Percentiles rank a stretch among this genome's conserved stretches.
These are phyloP conservation scores for Cyathus striatus DNA, from an alignment of 768 basidiomycete genomes.

Conservation along the genomic window DNA sequence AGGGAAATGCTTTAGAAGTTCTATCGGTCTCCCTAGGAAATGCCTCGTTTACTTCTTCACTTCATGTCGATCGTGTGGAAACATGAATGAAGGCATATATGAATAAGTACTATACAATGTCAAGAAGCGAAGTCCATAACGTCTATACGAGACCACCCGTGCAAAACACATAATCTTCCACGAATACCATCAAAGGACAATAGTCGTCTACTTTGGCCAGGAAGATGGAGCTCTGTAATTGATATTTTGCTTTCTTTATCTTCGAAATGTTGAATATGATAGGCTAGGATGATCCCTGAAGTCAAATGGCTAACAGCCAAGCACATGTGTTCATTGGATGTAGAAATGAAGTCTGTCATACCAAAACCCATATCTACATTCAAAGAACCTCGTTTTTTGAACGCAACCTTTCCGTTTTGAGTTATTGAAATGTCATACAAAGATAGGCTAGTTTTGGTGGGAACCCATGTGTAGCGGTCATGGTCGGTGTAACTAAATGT, in stretches of 20 bases:
- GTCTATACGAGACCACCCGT: conserved; percentile 16
- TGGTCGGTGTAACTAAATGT: no score
- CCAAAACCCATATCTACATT: conserved; percentile 13
- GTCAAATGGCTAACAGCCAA: conserved; percentile 16
- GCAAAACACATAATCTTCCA: conserved; percentile 16
- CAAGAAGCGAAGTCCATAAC: conserved; percentile 13
- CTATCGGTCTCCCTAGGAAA: no score
- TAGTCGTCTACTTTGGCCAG: conserved; percentile 14
- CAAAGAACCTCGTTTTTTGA: conserved; percentile 7
- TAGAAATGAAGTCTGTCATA: conserved; percentile 10
- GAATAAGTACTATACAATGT: not conserved
- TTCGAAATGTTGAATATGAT: conserved; percentile 11
- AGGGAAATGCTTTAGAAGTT: no score
- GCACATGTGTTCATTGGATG: conserved; percentile 9
- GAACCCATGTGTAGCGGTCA: no score
- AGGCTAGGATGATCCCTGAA: conserved; percentile 13
- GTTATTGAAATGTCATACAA: conserved; percentile 10
- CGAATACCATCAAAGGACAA: conserved; percentile 15
- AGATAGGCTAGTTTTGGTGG: conserved; percentile 15
- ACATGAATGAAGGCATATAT: no score
- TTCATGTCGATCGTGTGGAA: no score
- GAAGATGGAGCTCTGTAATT: conserved; percentile 11
- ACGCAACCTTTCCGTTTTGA: conserved; percentile 6
- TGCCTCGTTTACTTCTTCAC: no score
- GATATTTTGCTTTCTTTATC: conserved; percentile 9